Evolutionary conservation across 805 yeast species (phyloP), one percentile per base, ranked within the genome.

Genomic region (Pichia membranifaciens): DNA sequence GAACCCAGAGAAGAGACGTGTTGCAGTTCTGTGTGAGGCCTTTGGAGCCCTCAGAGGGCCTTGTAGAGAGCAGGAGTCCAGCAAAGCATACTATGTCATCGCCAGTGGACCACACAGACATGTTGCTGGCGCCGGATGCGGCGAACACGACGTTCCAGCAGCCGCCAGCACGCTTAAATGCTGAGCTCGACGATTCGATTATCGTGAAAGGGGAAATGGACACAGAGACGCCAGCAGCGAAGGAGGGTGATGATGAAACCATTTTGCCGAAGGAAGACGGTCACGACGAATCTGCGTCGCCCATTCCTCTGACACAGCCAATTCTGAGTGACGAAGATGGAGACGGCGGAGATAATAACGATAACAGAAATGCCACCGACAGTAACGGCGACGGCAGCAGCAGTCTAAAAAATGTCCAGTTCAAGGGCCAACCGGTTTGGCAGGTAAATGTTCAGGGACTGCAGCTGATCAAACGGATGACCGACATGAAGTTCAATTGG

Each of bases 81-180:
- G 33, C 28, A 31, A 6, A 36, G 10, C 37, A 29, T 9, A 16
- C 58, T 7, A 45, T 52, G 8, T 41, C 54, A 41, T 54, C 61
- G 7, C 62, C 58, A 17, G 49, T 49, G 9, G 62, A 58, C 35
- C 58, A 51, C 12, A 43, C 35, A 13, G 48, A 44, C 12, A 37
- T 33, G 17, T 13, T n/a, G 13, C 15, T 40, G 12, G 38, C 15
- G 3, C 36, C 37, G 10, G 31, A 43, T 28, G 38, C 16, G 5
- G 17, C 17, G 7, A 46, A 39, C 18, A 29, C 31, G 12, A 49
- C 29, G 4, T 22, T 23, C 22, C 22, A 29, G 34, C 33, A 38
- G 13, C 38, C 33, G 20, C 35, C 44, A 9, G 38, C 43, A 21
- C 21, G 9, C 22, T n/a, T 44, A 5, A 33, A 28, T 13, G 4